A percentile compares a stretch with the other conserved stretches of the same genome.
These are phyloP conservation scores for Lipomyces yamadae DNA, from an alignment of 805 yeast genomes.

Conservation along the genomic window DNA sequence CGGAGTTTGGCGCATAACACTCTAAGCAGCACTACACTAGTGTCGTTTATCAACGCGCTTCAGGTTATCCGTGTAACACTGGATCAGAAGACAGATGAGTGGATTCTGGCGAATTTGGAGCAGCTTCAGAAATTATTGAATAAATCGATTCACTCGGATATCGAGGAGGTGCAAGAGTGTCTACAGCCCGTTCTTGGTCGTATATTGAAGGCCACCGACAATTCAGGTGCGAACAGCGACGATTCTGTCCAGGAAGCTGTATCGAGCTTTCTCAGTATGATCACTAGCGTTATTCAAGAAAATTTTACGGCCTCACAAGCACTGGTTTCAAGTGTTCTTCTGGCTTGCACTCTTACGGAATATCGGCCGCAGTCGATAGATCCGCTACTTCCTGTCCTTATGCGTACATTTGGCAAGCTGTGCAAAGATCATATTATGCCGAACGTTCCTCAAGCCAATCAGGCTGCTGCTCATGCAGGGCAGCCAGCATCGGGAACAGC, in stretches of 20 bases:
- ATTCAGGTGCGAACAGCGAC: slow-evolving; percentile 52
- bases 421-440: slow-evolving; percentile 83
- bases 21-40: slow-evolving; percentile 58
- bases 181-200: slow-evolving; percentile 74
- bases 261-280: slow-evolving; percentile 61
- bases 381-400: slow-evolving; percentile 70
- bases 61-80: slow-evolving; percentile 85
- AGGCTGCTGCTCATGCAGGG: slow-evolving; percentile 38
- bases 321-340: slow-evolving; percentile 75
- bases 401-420: slow-evolving; percentile 86
- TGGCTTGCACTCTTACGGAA: slow-evolving; percentile 73
- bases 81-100: slow-evolving; percentile 72
- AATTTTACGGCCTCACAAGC: slow-evolving; percentile 74
- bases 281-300: slow-evolving; percentile 74
- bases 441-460: slow-evolving; percentile 53
- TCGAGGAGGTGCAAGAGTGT: slow-evolving; percentile 85
- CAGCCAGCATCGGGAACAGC: slow-evolving; percentile 22
- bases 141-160: slow-evolving; percentile 78
- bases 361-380: slow-evolving; percentile 76
- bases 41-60: slow-evolving; percentile 84
- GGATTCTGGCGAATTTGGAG: slow-evolving; percentile 76
- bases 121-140: slow-evolving; percentile 76
- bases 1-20: slow-evolving; percentile 82
- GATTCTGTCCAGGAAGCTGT: slow-evolving; percentile 67
- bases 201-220: slow-evolving; percentile 67